Evolutionary conservation across 2,329 filamentous ascomycete genomes (phyloP), one percentile per base, ranked within the genome.

Genomic region (Cladosporium sphaerospermum): DNA sequence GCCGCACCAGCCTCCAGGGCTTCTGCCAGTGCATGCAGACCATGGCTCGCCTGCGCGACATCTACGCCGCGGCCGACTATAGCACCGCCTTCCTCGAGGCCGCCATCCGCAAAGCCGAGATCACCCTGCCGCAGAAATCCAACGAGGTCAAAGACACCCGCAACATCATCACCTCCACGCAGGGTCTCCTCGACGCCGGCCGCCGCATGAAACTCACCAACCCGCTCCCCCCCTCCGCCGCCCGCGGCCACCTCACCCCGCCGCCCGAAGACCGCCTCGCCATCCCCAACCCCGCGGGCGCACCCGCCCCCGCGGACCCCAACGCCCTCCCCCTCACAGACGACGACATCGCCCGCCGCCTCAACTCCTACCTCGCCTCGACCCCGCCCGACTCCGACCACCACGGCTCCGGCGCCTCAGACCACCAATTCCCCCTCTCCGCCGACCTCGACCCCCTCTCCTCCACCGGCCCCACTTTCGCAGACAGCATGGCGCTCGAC

Each of bases 11-110:
- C 44, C 79, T 90, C 19, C 81, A 85, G 54, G 88, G 89, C 16
- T 96, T 96, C 74, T 86, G 86, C 61, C 86, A 90, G 67, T 96
- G 92, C 72, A 96, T 96, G 89, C 81, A 85, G 44, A 89, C 96
- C 55, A 87, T 96, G 77, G 85, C 90, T 67, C 86, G 85, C 58
- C 78, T 97, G 14, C 83, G 90, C 36, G 89, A 96, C 64, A 88
- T 90, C 31, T 96, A 97, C 64, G 85, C 90, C 0, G 90, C 91
- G 0, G 92, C 92, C n/a, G 91, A 96, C 69, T 96, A 93, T 63
- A 90, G 89, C n/a, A 92, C 88, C 1, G 88, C 88, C 2, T 96
- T 96, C 74, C 78, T 96, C n/a, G 89, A 95, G 67, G 89, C 90
- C 1, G 89, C 90, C 1, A 86, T 96, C 57, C 84, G 88, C 57